Evolutionary conservation across 305 asterid genomes (phyloP), one percentile per base, ranked within the genome.

Genomic region (Fraxinus angustifolia): DNA sequence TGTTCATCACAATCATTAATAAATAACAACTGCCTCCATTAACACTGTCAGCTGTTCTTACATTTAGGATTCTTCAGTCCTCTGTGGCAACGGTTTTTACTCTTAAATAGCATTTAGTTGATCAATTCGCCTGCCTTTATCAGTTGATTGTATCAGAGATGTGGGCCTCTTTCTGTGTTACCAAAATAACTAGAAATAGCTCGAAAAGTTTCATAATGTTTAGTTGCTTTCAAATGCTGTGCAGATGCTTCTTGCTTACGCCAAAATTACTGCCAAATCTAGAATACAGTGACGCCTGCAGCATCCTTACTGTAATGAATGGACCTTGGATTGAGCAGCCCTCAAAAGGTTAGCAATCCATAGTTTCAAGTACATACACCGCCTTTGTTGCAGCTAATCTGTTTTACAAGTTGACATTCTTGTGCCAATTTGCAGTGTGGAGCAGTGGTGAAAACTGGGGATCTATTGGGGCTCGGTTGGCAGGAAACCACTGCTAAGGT

Each of bases 321-420:
- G 99, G 99, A 34, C 98, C 99, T 79, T 96, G 98, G 98, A 91
- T 93, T 26, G 97, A 90, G 88, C 93, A 91, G 87, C 92, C 97
- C 78, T 91, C 99, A 23, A 88, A 92, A 96, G 99, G 99, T 96
- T 86, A 67, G 78, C 79, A 2, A 19, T 79, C 75, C 75, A 82
- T 28, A 42, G 74, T 58, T 71, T 36, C 38, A 31, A 34, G 62
- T 6, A n/a, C 62, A 78, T 78, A 17, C 65, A 11, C 60, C 0
- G 28, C 31, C 31, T 81, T 58, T 45, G 58, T 14, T 12, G 58
- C 17, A 45, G 19, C 58, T 45, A 12, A 4, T 68, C 67, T 58
- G 34, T 67, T n/a, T 68, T 12, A 79, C 77, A 10, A 67, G 8
- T 16, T 48, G 8, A 8, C 7, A 26, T n/a, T 31, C 40, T 65